These are phyloP conservation scores for Xylaria multiplex DNA, from an alignment of 2,329 filamentous ascomycete genomes.

Conservation along the genomic window DNA sequence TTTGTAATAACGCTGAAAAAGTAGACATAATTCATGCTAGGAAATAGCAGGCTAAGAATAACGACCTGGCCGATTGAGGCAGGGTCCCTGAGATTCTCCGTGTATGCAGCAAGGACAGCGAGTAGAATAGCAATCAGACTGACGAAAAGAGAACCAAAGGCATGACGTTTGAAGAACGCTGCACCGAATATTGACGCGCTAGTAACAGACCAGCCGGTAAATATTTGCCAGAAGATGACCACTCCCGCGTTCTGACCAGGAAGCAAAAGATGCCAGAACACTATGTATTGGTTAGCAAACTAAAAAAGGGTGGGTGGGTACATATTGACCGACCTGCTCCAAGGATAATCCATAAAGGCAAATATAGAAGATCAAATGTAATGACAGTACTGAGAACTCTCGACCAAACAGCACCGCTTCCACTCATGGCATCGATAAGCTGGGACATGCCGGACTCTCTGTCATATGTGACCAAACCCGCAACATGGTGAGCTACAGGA, in stretches of 20 bases:
- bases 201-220: constrained; percentile 65
- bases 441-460: constrained; percentile 71
- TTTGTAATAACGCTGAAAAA: constrained; percentile 45
- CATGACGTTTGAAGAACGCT: constrained; percentile 51
- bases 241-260: constrained; percentile 46
- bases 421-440: constrained; percentile 80
- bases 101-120: constrained; percentile 39
- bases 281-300: constrained; percentile 15
- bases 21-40: constrained; percentile 50
- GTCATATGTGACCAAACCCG: constrained; percentile 75
- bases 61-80: constrained; percentile 37
- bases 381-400: constrained; percentile 73
- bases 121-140: constrained; percentile 46
- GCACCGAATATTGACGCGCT: constrained; percentile 69
- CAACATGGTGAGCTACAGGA: constrained; percentile 76
- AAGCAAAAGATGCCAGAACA: constrained; percentile 49
- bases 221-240: constrained; percentile 57
- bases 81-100: constrained; percentile 33
- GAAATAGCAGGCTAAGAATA: constrained; percentile 45
- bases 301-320: not conserved
- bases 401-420: constrained; percentile 65
- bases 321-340: constrained; percentile 38
- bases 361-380: constrained; percentile 74
- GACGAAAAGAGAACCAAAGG: constrained; percentile 49
- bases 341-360: constrained; percentile 56